Conservation (phyloP, 2,329 filamentous ascomycete genomes). For the Beauveria caledonica region DNA sequence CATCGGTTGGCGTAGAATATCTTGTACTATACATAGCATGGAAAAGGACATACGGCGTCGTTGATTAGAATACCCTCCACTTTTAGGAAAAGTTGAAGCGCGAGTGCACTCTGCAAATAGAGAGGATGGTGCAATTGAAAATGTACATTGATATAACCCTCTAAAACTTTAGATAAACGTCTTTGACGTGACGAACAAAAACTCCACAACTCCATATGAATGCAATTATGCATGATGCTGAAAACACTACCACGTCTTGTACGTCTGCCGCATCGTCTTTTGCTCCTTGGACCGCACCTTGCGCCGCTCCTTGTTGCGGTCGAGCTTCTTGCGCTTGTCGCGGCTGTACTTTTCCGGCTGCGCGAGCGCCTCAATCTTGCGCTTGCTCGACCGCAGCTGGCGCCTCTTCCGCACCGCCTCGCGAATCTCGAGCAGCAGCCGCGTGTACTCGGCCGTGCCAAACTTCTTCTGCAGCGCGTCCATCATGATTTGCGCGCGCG, state of each 20-base stretch:
- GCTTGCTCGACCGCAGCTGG: slow-evolving; percentile 69
- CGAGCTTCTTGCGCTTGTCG: slow-evolving; percentile 75
- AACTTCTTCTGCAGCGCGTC: slow-evolving; percentile 77
- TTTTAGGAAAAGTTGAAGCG: not conserved
- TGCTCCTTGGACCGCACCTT: slow-evolving; percentile 71
- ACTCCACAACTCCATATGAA: not conserved
- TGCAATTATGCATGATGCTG: slow-evolving; percentile 1
- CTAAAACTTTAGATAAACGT: not conserved
- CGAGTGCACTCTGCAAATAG: not conserved
- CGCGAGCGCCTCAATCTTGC: slow-evolving; percentile 78
- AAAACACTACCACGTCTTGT: slow-evolving; percentile 37
- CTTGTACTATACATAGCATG: not conserved
- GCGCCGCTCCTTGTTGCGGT: slow-evolving; percentile 73
- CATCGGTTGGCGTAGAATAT: not conserved
- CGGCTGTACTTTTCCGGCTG: slow-evolving; percentile 70
- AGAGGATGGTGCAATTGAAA: not conserved
- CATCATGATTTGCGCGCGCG: slow-evolving; percentile 68
- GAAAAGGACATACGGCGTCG: not conserved
- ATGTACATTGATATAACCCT: slow-evolving; percentile 1
- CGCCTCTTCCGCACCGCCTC: slow-evolving; percentile 64
- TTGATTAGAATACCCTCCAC: slow-evolving; percentile 8
- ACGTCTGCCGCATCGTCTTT: slow-evolving; percentile 63
- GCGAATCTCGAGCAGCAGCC: slow-evolving; percentile 62
- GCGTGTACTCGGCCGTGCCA: slow-evolving; percentile 72
- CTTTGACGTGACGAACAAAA: not conserved